Evolutionary conservation across 169 alveolate species (phyloP).

Genomic region (Eimeria sp.): DNA sequence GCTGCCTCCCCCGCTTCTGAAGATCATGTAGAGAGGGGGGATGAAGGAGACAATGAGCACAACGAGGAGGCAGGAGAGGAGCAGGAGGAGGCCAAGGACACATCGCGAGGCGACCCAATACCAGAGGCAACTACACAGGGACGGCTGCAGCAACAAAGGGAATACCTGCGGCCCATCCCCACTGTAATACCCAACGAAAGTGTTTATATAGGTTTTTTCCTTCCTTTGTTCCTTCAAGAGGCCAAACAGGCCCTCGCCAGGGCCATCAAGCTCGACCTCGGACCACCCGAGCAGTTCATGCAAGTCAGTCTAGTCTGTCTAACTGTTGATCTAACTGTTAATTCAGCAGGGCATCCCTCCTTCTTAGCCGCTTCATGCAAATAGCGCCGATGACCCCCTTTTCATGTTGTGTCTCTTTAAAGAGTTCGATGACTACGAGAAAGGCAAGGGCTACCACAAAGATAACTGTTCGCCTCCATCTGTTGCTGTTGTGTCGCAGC

Average conservation of each 20-base stretch:
- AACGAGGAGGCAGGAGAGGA: neutral
- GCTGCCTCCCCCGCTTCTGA: neutral
- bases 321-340: neutral
- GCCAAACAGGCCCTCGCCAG: constrained; percentile 79
- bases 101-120: neutral
- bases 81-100: constrained; percentile 1
- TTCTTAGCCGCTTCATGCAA: neutral
- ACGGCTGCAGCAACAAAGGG: neutral
- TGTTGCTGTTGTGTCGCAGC: constrained; percentile 24
- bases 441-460: too few species aligned
- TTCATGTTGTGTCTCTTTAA: neutral
- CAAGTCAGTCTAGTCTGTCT: constrained; percentile 57
- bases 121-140: neutral
- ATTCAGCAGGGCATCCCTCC: neutral
- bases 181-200: constrained; percentile 59
- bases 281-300: constrained; percentile 36
- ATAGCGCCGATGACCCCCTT: neutral
- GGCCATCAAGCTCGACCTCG: constrained; percentile 72
- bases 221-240: constrained; percentile 79
- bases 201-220: constrained; percentile 67
- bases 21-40: neutral
- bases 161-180: constrained; percentile 65
- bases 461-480: neutral
- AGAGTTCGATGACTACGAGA: neutral
- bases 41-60: neutral